Evolutionary conservation across 148 eudicot species (phyloP), one percentile per base, ranked within the genome.

Genomic region (Camellia sinensis): DNA sequence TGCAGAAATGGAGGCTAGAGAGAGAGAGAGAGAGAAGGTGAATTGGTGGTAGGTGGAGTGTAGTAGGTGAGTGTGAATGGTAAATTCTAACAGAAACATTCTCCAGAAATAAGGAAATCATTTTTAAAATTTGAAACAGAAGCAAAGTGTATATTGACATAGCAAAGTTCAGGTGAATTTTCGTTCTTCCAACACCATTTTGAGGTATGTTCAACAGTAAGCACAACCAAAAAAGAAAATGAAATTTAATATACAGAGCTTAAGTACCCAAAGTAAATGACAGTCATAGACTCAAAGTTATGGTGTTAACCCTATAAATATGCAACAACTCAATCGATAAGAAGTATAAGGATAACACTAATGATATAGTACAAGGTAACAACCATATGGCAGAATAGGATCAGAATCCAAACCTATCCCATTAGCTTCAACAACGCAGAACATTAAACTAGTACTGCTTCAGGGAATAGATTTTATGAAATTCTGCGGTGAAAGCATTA

Each of bases 361-460:
- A 19, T 10, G 37, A 57, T 43, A 29, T 0, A 3, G 0, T 61
- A 41, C 14, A 3, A 29, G 14, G 17, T 18, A 44, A 60, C 3
- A 56, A 60, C 18, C n/a, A 18, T 17, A 59, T 75, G 17, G 17
- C 37, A 15, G n/a, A 0, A 60, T 59, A 75, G 67, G 18, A 76
- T 76, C 56, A 76, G 43, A 76, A 63, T 5, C 70, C 68, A 62
- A 76, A 12, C 4, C 22, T 43, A 6, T 29, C 15, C 54, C 59
- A 45, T 46, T 76, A 63, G 63, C 79, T 76, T 45, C 41, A 44
- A 19, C 12, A 22, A 46, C 54, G 46, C 44, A 75, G 56, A 76
- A 46, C 41, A 76, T 13, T 44, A 75, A 75, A 75, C 50, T 59
- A 48, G 15, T 21, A 5, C 40, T 48, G 60, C 43, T 21, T 62